phyloP scores from a whole-genome alignment of 2,329 filamentous ascomycete genomes.

The Bisporella sp. region DNA sequence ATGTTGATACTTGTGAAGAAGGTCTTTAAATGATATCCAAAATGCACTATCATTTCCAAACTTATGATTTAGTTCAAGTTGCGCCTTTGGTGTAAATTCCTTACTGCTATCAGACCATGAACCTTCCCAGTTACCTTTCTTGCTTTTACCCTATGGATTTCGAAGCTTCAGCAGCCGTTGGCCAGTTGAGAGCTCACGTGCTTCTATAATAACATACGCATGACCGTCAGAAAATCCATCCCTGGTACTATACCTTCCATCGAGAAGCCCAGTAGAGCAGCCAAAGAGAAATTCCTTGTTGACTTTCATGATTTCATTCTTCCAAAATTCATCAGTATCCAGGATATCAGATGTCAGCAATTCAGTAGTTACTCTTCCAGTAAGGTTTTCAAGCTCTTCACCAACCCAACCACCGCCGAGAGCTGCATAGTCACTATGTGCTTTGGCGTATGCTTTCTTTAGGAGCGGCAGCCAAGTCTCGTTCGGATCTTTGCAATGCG shows the following conservation, averaged over 20 bases:
- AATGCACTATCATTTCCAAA: constrained; percentile 58
- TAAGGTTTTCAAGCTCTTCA: constrained; percentile 44
- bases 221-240: constrained; percentile 52
- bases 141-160: constrained; percentile 53
- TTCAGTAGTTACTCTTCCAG: constrained; percentile 63
- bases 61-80: constrained; percentile 49
- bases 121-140: constrained; percentile 53
- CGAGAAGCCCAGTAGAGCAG: constrained; percentile 58
- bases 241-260: constrained; percentile 53
- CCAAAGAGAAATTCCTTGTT: constrained; percentile 76
- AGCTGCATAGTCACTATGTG: constrained; percentile 70
- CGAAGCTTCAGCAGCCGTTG: constrained; percentile 49
- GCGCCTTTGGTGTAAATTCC: constrained; percentile 53
- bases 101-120: constrained; percentile 51
- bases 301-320: constrained; percentile 70
- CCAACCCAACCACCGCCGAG: constrained; percentile 62
- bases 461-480: constrained; percentile 78
- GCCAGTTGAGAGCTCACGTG: constrained; percentile 44
- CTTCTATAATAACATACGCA: constrained; percentile 55
- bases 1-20: constrained; percentile 54
- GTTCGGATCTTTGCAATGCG: constrained; percentile 65
- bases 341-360: constrained; percentile 67
- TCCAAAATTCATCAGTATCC: constrained; percentile 78
- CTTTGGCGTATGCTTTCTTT: constrained; percentile 80
- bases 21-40: constrained; percentile 56